Conservation (phyloP, 2,329 filamentous ascomycete genomes). For the Sporothrix euskadiensis region DNA sequence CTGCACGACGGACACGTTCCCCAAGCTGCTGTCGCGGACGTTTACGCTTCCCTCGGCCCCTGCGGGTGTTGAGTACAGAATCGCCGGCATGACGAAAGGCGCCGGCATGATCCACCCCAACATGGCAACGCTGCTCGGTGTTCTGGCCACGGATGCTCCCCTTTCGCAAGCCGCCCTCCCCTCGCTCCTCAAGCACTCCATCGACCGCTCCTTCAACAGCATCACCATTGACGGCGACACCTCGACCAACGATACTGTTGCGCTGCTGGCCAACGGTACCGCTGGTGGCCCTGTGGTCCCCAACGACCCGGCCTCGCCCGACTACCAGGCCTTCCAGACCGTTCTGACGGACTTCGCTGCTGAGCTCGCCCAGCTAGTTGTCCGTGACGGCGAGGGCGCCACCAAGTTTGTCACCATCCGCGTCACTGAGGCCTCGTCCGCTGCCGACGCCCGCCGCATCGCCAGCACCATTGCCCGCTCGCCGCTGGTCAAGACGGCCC, state of each 20-base stretch:
- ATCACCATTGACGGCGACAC: conserved; percentile 98
- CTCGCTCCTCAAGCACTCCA: conserved; percentile 69
- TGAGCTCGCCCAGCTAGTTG: conserved; percentile 86
- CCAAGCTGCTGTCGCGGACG: conserved; percentile 82
- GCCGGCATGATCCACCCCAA: conserved; percentile 99
- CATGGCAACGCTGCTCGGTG: conserved; percentile 92
- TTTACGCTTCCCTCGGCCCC: conserved; percentile 79
- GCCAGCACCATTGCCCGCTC: conserved; percentile 87
- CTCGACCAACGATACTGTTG: conserved; percentile 94
- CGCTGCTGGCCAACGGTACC: conserved; percentile 91
- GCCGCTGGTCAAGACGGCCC: conserved; percentile 91
- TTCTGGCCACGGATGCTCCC: conserved; percentile 88
- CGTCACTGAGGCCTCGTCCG: conserved; percentile 70
- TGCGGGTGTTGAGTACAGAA: conserved; percentile 71
- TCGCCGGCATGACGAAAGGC: conserved; percentile 95
- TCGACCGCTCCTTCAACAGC: conserved; percentile 88
- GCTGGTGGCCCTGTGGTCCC: conserved; percentile 71
- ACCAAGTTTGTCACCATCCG: conserved; percentile 97
- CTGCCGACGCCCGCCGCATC: conserved; percentile 72
- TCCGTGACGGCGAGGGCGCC: conserved; percentile 93
- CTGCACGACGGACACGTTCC: conserved; percentile 98
- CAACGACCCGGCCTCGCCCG: conserved; percentile 53
- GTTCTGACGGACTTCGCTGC: conserved; percentile 76
- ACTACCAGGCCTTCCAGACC: conserved; percentile 69
- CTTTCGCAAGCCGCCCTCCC: conserved; percentile 68